These are phyloP conservation scores for Linnemannia elongata DNA, from an alignment of 192 early-diverging fungal species.

Conservation along the genomic window DNA sequence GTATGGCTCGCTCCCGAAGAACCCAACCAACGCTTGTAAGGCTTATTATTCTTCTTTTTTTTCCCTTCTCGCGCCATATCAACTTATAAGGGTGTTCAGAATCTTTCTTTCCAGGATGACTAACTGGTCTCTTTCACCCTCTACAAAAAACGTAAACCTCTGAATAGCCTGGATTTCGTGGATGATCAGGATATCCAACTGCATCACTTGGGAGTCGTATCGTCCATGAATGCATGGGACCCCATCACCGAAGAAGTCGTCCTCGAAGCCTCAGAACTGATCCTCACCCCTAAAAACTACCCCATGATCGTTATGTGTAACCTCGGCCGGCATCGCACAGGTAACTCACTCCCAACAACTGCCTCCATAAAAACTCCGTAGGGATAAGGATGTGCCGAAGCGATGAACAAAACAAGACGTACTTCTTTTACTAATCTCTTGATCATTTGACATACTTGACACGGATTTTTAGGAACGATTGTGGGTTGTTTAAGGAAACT, in stretches of 20 bases:
- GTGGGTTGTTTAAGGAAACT: conserved; percentile 98
- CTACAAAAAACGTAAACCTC: background rate
- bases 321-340: conserved; percentile 95
- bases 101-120: too few species aligned
- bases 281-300: conserved; percentile 90
- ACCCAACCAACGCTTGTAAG: conserved; percentile 93
- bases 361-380: background rate
- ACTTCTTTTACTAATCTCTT: too few species aligned
- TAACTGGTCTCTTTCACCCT: too few species aligned
- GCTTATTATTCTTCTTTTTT: background rate
- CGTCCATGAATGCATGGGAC: conserved; percentile 93
- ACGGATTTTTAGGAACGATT: conserved; percentile 80
- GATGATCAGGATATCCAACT: conserved; percentile 98
- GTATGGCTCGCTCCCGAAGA: conserved; percentile 98
- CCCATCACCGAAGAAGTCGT: conserved; percentile 98
- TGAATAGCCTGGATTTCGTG: conserved; percentile 88
- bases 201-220: conserved; percentile 89
- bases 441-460: background rate
- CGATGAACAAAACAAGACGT: too few species aligned
- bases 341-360: conserved; percentile 37
- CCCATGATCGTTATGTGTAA: conserved; percentile 99
- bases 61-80: background rate
- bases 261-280: conserved; percentile 87
- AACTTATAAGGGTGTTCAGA: too few species aligned
- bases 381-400: background rate